Base-by-base conservation (phyloP, 345 rosid genomes). In the Alliaria petiolata region DNA sequence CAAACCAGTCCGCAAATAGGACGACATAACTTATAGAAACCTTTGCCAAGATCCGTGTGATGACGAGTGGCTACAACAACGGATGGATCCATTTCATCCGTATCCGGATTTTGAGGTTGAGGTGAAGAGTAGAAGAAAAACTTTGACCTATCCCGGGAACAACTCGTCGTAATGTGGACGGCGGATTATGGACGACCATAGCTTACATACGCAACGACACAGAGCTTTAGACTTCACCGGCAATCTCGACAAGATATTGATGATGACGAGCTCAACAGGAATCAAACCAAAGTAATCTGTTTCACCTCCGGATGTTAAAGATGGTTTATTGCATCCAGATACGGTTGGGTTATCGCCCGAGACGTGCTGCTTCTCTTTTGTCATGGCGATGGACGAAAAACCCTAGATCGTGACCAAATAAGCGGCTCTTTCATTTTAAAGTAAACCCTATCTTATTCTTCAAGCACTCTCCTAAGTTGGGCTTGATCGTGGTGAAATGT, bases 151-250 rank as follows among this genome's bases (percentile, higher is more conserved):
- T 0, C 8, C 17, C 2, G 15, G 50, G 62, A 65, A n/a, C n/a
- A n/a, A n/a, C n/a, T n/a, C n/a, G n/a, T n/a, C n/a, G n/a, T n/a
- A n/a, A n/a, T n/a, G n/a, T 6, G 30, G 19, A 28, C 7, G 12
- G 28, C 52, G 62, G 9, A 67, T 6, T 0, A 39, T 15, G 3
- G 71, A 67, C 0, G 71, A 52, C 71, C 71, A 53, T 0, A 7
- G 71, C 13, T 67, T 67, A 6, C 62, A 39, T 28, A 67, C 51
- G 4, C 61, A 28, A 30, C 71, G 62, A 53, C 60, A 67, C 20
- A 17, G 3, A 1, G 14, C 62, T 2, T 7, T 1, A 39, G 17
- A 7, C 52, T 67, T 67, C 19, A 7, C 0, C 2, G 52, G 19
- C 33, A 54, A 40, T 54, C 4, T 53, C 3, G 42, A 39, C 1